phyloP scores from a whole-genome alignment of 495 filamentous ascomycete species.

The Penicillium malachiteum region DNA sequence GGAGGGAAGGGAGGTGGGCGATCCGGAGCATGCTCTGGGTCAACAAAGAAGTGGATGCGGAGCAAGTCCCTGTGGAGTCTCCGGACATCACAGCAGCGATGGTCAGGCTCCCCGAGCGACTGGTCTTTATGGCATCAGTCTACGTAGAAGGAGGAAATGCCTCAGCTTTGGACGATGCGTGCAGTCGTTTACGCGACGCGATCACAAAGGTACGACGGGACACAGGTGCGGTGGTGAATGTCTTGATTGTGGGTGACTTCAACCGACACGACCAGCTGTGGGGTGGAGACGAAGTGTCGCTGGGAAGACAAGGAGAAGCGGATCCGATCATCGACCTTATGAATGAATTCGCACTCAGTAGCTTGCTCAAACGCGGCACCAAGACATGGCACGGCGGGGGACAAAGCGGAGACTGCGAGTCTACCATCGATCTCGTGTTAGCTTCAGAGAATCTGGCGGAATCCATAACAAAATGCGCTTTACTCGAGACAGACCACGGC shows the following conservation, averaged over 20 bases:
- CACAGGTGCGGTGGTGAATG: conserved; percentile 16
- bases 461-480: conserved; percentile 23
- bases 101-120: conserved; percentile 16
- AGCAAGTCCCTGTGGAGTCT: conserved; percentile 23
- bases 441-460: conserved; percentile 19
- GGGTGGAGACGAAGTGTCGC: conserved; percentile 35
- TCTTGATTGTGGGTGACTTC: conserved; percentile 33
- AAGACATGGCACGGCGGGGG: conserved; percentile 28
- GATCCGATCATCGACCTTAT: conserved; percentile 37
- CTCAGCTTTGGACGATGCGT: conserved; percentile 8
- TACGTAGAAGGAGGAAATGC: conserved; percentile 23
- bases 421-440: conserved; percentile 30
- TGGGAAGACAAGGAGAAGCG: conserved; percentile 31
- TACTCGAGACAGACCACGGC: conserved; percentile 29
- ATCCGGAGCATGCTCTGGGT: conserved; percentile 35
- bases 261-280: conserved; percentile 37
- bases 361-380: conserved; percentile 31
- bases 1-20: conserved; percentile 25
- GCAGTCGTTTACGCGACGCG: conserved; percentile 13
- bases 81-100: conserved; percentile 30
- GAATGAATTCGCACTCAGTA: conserved; percentile 25
- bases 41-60: conserved; percentile 26
- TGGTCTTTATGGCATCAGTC: conserved; percentile 26
- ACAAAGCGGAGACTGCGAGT: conserved; percentile 20
- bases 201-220: conserved; percentile 15